These are phyloP conservation scores for Gracilaria gracilis DNA, from an alignment of 23 red algal genomes.

Conservation along the genomic window DNA sequence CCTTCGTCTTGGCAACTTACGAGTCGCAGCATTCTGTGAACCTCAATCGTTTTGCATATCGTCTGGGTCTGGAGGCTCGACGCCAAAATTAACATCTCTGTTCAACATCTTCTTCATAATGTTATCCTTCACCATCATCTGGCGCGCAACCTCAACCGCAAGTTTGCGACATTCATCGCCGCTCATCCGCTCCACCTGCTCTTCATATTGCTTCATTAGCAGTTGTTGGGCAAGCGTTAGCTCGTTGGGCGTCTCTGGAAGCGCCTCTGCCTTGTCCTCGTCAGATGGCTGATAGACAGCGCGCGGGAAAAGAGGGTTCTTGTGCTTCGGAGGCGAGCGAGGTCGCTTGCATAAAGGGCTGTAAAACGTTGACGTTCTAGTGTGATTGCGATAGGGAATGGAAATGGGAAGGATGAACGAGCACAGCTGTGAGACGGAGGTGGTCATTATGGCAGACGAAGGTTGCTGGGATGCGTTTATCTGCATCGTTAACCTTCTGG, in stretches of 20 bases:
- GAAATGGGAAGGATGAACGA: constrained; percentile 6
- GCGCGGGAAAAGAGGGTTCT: background rate
- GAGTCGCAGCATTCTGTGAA: background rate
- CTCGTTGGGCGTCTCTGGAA: constrained; percentile 70
- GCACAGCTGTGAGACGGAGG: background rate
- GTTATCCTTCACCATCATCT: constrained; percentile 91
- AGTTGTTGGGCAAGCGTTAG: constrained; percentile 94
- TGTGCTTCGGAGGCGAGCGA: constrained; percentile 5
- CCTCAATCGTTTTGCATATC: constrained; percentile 51
- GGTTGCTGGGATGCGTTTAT: background rate
- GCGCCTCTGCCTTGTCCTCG: constrained; percentile 51
- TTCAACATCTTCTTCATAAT: constrained; percentile 65
- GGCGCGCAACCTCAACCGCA: constrained; percentile 79
- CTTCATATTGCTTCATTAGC: constrained; percentile 86
- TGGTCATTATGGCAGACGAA: background rate
- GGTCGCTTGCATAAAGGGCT: constrained; percentile 33
- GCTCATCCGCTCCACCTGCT: constrained; percentile 83
- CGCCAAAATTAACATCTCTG: constrained; percentile 59
- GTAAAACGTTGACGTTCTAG: background rate
- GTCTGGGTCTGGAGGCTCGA: constrained; percentile 62
- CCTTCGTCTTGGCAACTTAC: background rate
- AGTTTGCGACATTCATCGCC: constrained; percentile 76
- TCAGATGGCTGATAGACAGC: constrained; percentile 56
- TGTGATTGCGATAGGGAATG: background rate
- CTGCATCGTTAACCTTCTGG: background rate